Percentiles rank a stretch among this genome's conserved stretches.
Conservation (phyloP, 164 flowering plant genomes). For the Protea cynaroides region DNA sequence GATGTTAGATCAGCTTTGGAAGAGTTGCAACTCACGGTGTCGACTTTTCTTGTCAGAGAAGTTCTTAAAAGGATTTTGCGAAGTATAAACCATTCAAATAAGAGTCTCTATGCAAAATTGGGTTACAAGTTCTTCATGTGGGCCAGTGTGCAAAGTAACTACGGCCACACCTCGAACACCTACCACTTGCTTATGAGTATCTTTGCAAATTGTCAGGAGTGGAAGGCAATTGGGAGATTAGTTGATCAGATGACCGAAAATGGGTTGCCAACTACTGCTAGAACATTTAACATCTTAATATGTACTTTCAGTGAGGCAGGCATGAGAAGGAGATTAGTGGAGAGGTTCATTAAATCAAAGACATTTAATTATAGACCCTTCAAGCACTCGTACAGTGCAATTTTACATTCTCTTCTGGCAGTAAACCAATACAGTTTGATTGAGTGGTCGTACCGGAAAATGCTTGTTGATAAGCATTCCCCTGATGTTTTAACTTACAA, state of each 20-base stretch:
- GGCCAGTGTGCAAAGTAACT: slow-evolving; percentile 56
- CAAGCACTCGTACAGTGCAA: slow-evolving; percentile 75
- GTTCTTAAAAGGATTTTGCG: slow-evolving; percentile 59
- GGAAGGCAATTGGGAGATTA: slow-evolving; percentile 76
- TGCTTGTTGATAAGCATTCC: slow-evolving; percentile 48
- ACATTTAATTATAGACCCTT: slow-evolving; percentile 71
- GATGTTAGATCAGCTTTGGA: slow-evolving; percentile 50
- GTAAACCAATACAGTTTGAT: slow-evolving; percentile 59
- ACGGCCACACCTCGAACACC: slow-evolving; percentile 50
- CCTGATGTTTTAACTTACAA: slow-evolving; percentile 81
- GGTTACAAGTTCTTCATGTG: slow-evolving; percentile 80
- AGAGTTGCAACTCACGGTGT: slow-evolving; percentile 41
- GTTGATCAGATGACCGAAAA: slow-evolving; percentile 80
- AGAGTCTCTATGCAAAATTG: slow-evolving; percentile 49
- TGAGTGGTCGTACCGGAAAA: slow-evolving; percentile 84
- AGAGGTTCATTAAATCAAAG: slow-evolving; percentile 70
- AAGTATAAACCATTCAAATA: slow-evolving; percentile 31
- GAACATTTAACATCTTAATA: slow-evolving; percentile 73
- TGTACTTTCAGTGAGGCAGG: slow-evolving; percentile 80
- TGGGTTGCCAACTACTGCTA: slow-evolving; percentile 59
- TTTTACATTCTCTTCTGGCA: slow-evolving; percentile 54
- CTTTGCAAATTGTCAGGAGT: slow-evolving; percentile 67
- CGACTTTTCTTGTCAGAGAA: slow-evolving; percentile 58
- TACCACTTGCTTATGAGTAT: slow-evolving; percentile 79
- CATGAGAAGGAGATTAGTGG: slow-evolving; percentile 58